Conservation (phyloP, 257 asterid genomes). For the Solanum commersonii region DNA sequence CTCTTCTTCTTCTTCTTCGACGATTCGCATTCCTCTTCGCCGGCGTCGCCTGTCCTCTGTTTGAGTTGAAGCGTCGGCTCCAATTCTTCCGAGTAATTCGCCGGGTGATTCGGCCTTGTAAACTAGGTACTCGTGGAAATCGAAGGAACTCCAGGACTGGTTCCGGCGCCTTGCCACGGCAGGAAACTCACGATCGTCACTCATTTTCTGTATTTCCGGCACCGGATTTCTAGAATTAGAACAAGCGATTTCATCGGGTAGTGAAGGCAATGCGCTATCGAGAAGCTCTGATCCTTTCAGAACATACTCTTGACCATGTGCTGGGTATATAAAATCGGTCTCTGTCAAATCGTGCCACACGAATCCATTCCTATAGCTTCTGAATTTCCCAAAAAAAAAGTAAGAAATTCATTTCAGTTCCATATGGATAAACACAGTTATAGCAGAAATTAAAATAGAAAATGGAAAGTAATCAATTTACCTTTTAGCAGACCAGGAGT, state of each 20-base stretch:
- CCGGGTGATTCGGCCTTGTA: constrained; percentile 34
- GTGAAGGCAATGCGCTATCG: constrained; percentile 11
- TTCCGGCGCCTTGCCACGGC: constrained; percentile 43
- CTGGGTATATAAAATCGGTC: constrained; percentile 66
- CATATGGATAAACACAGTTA: background rate
- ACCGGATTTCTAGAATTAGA: constrained; percentile 4
- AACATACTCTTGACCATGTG: constrained; percentile 69
- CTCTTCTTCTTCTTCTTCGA: constrained; percentile 32
- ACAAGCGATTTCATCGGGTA: constrained; percentile 12
- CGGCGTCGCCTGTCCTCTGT: constrained; percentile 58
- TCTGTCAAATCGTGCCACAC: constrained; percentile 95
- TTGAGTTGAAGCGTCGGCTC: constrained; percentile 65
- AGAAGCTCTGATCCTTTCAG: constrained; percentile 78
- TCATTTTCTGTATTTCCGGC: constrained; percentile 5
- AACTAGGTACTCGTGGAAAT: constrained; percentile 55
- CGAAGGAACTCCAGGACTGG: constrained; percentile 81
- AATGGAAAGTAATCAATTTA: background rate
- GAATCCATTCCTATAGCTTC: constrained; percentile 80
- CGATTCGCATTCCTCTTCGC: constrained; percentile 21
- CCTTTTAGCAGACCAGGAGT: constrained; percentile 93
- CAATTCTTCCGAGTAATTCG: constrained; percentile 19
- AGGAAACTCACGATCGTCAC: constrained; percentile 2
- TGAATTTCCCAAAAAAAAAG: background rate
- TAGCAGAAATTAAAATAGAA: background rate
- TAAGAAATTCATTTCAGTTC: background rate